Evolutionary conservation across 371 early-diverging fungal genomes (phyloP), one percentile per base, ranked within the genome.

Genomic region (Circinella umbellata): DNA sequence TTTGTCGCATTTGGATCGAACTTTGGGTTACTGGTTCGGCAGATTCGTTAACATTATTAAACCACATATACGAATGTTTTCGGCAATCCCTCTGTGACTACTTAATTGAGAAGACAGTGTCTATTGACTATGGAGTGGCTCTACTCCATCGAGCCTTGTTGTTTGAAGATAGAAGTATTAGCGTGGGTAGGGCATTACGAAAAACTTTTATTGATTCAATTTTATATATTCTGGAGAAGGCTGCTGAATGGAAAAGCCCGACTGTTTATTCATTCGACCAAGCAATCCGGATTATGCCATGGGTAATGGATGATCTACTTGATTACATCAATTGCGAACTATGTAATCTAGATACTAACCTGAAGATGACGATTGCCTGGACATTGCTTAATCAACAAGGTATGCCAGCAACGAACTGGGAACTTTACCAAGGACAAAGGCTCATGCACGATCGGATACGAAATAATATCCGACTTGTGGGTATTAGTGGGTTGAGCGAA

Each of bases 31-130:
- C 88, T 15, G 94, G 93, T 4, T 59, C 73, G 4, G 80, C 89
- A 18, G 90, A 91, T 68, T 75, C 86, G 0, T 79, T 86, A 5
- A 80, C 80, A 1, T 73, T 94, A 11, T 66, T 89, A 57, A 84
- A 88, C 8, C 71, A 87, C 57, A 75, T 92, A 14, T 80, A 79
- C 35, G 81, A 82, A 63, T 88, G 90, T 68, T 90, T 89, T 67
- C 75, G 81, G 11, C 90, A 89, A 68, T 87, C 86, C 64, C 66
- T 91, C 4, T 91, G 89, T 62, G 94, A 94, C 66, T 94, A 93
- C 63, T 80, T 89, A 36, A 81, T 93, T 36, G 95, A 94, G 73
- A 79, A 84, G 8, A 86, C 84, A 10, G 85, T 89, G 15, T 76
- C 78, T 9, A 79, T 84, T n/a, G 78, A 86, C 57, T 72, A 70